Base-by-base conservation (phyloP, 768 basidiomycete genomes). In the Tricholoma hemisulphureum region DNA sequence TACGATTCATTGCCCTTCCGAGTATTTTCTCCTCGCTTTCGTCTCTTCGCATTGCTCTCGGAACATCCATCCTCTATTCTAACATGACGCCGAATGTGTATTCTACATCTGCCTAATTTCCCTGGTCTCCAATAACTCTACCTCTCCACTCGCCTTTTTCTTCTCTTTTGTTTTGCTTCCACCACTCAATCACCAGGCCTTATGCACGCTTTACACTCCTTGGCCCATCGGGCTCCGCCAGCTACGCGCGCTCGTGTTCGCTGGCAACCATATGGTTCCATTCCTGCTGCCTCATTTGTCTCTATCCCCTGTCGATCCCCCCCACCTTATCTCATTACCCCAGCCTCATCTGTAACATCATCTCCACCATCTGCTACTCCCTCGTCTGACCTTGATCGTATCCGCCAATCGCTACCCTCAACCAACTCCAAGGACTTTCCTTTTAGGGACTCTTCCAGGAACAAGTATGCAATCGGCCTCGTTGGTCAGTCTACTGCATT, bases 261-360 rank as follows among this genome's bases (percentile, higher is more conserved):
- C 65, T 92, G 90, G 89, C 91, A 91, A 75, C 90, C 90, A 63
- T 93, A 91, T 71, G 73, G 77, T 62, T 69, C 83, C 53, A 70
- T 79, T 54, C 67, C 73, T 54, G 73, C 73, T 45, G 65, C 80
- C 43, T 72, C 78, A 23, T 71, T 69, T 45, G 73, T 76, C 23
- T 64, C 69, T 51, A 70, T 70, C 51, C 68, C 75, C 56, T 69
- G 78, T 58, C 71, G 71, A 58, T 80, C 82, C 43, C 76, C 79
- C 49, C 62, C 71, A 11, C 46, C 68, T 39, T 82, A 79, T 77
- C 77, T 84, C 58, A 73, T 82, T 72, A 88, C 87, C 57, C 87
- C 87, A 5, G 71, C 80, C 51, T 79, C 80, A 24, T 81, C 82
- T 65, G 76, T 82, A 69, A 63, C 80, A 61, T 74, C 82, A 63